These are phyloP conservation scores for Stephania yunnanensis DNA, from an alignment of 164 flowering plant species.

Conservation along the genomic window DNA sequence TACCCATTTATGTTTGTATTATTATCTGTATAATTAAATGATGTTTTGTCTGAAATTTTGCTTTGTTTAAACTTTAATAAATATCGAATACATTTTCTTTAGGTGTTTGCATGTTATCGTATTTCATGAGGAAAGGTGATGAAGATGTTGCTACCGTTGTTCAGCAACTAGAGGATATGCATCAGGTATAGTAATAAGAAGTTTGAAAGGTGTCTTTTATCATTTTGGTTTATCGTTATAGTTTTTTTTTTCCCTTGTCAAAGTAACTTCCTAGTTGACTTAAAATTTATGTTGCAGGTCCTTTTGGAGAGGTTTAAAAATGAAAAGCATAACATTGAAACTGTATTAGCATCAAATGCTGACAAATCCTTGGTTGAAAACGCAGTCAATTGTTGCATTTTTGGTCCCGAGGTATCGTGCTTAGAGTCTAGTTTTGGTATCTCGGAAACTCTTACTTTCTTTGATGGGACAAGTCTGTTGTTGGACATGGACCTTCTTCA, in stretches of 20 bases:
- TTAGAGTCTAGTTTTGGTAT: conserved; percentile 26
- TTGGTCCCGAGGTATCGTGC: conserved; percentile 33
- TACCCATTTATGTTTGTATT: too few species aligned
- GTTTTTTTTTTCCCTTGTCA: too few species aligned
- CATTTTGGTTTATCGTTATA: not conserved
- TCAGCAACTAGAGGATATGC: conserved; percentile 54
- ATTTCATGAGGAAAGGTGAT: conserved; percentile 29
- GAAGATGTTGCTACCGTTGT: conserved; percentile 27
- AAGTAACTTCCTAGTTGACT: not conserved
- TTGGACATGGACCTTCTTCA: conserved; percentile 56
- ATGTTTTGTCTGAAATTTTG: not conserved
- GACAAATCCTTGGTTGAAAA: conserved; percentile 11
- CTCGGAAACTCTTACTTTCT: conserved; percentile 57
- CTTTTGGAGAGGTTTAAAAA: conserved; percentile 43
- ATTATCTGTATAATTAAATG: not conserved
- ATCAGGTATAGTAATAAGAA: conserved; percentile 36
- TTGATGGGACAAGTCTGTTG: conserved; percentile 47
- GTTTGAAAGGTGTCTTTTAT: not conserved
- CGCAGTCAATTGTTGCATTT: conserved; percentile 46
- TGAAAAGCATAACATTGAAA: conserved; percentile 44
- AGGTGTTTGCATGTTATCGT: conserved; percentile 67
- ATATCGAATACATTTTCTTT: not conserved
- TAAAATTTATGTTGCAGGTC: conserved; percentile 32
- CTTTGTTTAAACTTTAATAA: not conserved
- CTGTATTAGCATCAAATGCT: conserved; percentile 12